Conservation (phyloP, 1,284 basidiomycete genomes). For the Irpex sp. region DNA sequence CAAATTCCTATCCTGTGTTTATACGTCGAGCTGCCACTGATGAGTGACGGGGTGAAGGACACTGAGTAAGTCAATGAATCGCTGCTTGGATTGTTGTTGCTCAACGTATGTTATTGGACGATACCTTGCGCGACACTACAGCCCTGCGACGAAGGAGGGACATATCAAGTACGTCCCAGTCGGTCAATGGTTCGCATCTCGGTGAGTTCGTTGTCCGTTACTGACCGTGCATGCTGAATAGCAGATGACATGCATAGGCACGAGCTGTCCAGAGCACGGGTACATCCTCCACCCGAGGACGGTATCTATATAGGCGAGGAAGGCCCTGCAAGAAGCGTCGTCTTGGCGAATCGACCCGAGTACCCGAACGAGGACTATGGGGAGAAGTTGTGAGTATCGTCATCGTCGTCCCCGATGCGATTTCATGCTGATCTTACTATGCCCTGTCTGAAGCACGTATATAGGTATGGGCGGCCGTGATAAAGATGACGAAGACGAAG, state of each 20-base stretch:
- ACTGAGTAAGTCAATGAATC: too few relatives aligned
- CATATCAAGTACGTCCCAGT: neutral
- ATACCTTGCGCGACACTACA: neutral
- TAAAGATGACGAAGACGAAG: neutral
- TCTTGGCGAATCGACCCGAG: neutral
- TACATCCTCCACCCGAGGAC: neutral
- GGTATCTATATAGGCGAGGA: neutral
- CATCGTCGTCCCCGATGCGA: too few relatives aligned
- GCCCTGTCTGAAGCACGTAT: neutral
- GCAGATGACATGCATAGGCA: neutral
- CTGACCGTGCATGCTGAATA: neutral
- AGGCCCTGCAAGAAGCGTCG: neutral
- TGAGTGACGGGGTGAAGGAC: too few relatives aligned
- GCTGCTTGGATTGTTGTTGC: too few relatives aligned
- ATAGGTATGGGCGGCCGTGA: neutral
- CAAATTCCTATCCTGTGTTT: too few relatives aligned
- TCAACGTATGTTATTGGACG: too few relatives aligned
- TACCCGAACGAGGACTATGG: neutral
- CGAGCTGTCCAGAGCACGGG: neutral
- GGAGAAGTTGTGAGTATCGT: neutral
- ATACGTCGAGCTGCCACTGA: too few relatives aligned
- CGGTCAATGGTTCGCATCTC: neutral
- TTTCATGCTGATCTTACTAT: too few relatives aligned
- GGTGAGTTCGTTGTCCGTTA: neutral
- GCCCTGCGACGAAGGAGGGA: neutral